Evolutionary conservation across 2,329 filamentous ascomycete genomes (phyloP), one percentile per base, ranked within the genome.

Genomic region (Botryotinia convoluta): DNA sequence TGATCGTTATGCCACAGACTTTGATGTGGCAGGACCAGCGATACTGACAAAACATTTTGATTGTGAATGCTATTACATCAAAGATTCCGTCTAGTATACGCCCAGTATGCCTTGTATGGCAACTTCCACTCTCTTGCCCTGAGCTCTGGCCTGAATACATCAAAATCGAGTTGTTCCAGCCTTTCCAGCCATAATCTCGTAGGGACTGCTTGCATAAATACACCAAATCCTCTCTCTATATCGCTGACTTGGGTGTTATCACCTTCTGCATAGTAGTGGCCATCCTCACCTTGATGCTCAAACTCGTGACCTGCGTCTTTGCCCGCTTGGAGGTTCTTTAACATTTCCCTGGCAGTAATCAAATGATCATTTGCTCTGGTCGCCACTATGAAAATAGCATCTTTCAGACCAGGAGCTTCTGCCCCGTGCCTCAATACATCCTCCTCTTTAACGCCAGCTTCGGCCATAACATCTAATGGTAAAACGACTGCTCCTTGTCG

Each of bases 301-400:
- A 95, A 98, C 8, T 93, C 93, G 81, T 98, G 95, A 0, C 92
- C 93, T 0, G 93, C 89, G 67, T 90, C 90, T 77, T 92, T 84
- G 2, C 94, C 93, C 6, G 89, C 90, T 71, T 89, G 89, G 32
- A 97, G 84, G 78, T 93, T 93, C 79, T 90, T 91, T 74, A 98
- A 83, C 94, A 99, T 97, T 81, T 97, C 93, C 74, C 94, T 87
- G 2, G 93, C 95, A 0, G 95, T 98, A 77, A 98, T 97, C 48
- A 99, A 85, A 82, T 99, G 96, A 81, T 99, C 96, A 80, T 97
- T 97, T 10, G 96, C 96, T 54, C 95, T 89, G 0, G 96, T 99
- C 0, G 96, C 96, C 22, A 99, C 93, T 6, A 90, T 88, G 82
- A 98, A 99, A 0, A 98, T 90, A 5, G 95, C 95, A 82, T 99